Base-by-base conservation (phyloP, 257 asterid species). In the Penstemon newberryi region DNA sequence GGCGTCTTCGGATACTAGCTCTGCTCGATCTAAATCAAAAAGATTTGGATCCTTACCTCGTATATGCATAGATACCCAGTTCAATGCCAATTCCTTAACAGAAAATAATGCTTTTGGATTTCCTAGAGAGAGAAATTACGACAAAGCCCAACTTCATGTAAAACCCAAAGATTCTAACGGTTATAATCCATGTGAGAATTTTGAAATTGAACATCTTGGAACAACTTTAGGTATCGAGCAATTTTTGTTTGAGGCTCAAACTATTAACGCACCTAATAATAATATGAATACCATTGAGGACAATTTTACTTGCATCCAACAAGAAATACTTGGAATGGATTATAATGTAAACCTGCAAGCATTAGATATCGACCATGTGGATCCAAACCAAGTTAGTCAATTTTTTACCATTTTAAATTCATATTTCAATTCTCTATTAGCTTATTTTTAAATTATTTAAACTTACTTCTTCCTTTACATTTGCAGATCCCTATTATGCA, bases 41-140 rank as follows among this genome's bases (percentile, higher is more conserved):
- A 42, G 66, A 61, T 61, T 43, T 43, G 66, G 66, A 42, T 6
- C 53, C 18, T 41, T 61, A 40, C 66, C 66, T 9, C 15, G 54
- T 61, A 12, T 61, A 18, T 46, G 8, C 1, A 12, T 38, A 3
- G 15, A 5, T 13, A 15, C 47, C 9, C 37, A 15, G 0, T 3
- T 40, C 9, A 13, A 8, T 19, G 39, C 41, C 50, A 60, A 40
- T 60, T 1, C 33, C 33, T 25, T n/a, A 60, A 33, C n/a, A 40
- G 38, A n/a, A 0, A 11, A 60, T 6, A 42, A 42, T 49, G 10
- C 53, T 49, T 15, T 15, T 15, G 18, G 18, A 15, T 15, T 15
- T 15, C 18, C 18, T 0, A 15, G 18, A 15, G 18, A 15, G 18
- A 15, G 0, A 15, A 15, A 15, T 15, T 49, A 25, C 2, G 33